These are phyloP conservation scores for Crithidia mellificae DNA, from an alignment of 208 protist genomes.

Conservation along the genomic window DNA sequence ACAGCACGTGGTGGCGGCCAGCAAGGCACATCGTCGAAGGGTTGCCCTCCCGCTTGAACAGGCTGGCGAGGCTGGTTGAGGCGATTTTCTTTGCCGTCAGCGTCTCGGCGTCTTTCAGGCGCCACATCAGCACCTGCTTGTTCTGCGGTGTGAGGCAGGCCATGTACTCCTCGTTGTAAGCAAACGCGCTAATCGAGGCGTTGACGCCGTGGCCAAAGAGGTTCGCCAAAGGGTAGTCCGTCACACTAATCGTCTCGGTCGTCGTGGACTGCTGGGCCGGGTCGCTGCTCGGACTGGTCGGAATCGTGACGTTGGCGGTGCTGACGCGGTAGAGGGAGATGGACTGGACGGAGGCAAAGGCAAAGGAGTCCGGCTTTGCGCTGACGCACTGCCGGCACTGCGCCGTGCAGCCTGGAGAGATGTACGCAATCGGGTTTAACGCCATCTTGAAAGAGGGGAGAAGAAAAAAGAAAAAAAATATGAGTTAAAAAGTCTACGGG, in stretches of 20 bases:
- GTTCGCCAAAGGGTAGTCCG: slow-evolving; percentile 54
- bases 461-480: no score
- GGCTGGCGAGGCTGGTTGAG: slow-evolving; percentile 23
- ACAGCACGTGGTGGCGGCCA: slow-evolving; percentile 79
- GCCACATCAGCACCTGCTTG: slow-evolving; percentile 57
- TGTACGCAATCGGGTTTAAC: slow-evolving; percentile 61
- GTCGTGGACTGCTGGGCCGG: slow-evolving; percentile 14
- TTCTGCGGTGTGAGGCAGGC: slow-evolving; percentile 54
- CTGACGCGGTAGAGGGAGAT: slow-evolving; percentile 63
- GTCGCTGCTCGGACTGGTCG: slow-evolving; percentile 23
- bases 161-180: slow-evolving; percentile 86
- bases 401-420: slow-evolving; percentile 71
- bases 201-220: slow-evolving; percentile 59
- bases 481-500: no score
- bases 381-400: slow-evolving; percentile 58
- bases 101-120: slow-evolving; percentile 51
- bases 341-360: slow-evolving; percentile 54
- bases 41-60: slow-evolving; percentile 67
- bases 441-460: slow-evolving; percentile 52
- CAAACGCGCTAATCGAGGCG: slow-evolving; percentile 59
- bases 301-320: slow-evolving; percentile 30
- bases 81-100: slow-evolving; percentile 51
- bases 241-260: slow-evolving; percentile 25
- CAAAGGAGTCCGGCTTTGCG: slow-evolving; percentile 54
- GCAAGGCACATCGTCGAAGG: slow-evolving; percentile 74